Base-by-base conservation (phyloP, 1,284 basidiomycete species). In the Cryptococcus sp. region DNA sequence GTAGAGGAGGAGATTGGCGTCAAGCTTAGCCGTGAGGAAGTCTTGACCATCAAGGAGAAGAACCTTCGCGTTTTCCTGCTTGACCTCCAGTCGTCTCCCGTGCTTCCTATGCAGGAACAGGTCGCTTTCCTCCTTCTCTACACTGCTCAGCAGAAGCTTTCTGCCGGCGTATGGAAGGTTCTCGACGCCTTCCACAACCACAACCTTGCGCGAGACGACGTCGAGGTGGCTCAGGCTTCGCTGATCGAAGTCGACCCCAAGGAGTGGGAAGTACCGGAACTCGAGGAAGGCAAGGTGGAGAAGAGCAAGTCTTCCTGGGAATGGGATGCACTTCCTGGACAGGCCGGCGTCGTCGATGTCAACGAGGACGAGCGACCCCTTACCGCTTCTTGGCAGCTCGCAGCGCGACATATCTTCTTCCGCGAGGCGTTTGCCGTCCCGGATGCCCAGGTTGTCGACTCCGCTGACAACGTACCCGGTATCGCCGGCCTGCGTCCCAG, bases 381-480 rank as follows among this genome's bases (percentile, higher is more conserved):
- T 22, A 61, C 66, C 42, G 67, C 72, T 15, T 67, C 87, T 5
- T 93, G 91, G 91, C 88, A 93, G 66, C 86, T 91, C 61, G 91
- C 90, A 2, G 93, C 92, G 15, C 91, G 91, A 71, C 91, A 94
- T 71, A 79, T 96, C 46, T 81, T 96, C 55, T 96, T 95, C 84
- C 87, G 89, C 50, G 84, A 88, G 57, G 86, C 88, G n/a, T 82
- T 80, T 65, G 68, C 76, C 16, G 82, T 84, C n/a, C 83, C 85
- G 11, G 78, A 82, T 4, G 67, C 75, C 40, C 72, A 78, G 30
- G 67, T 78, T 22, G 66, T 77, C 20, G 61, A 69, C 41, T 61
- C 51, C 50, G 60, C 60, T 60, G 84, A 85, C 17, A 80, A 85
- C 22, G 63, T 68, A 27, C 55, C 51, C 39, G 58, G 65, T 27